Evolutionary conservation across 2,329 filamentous ascomycete species (phyloP).

Genomic region (Colletotrichum brevisporum): DNA sequence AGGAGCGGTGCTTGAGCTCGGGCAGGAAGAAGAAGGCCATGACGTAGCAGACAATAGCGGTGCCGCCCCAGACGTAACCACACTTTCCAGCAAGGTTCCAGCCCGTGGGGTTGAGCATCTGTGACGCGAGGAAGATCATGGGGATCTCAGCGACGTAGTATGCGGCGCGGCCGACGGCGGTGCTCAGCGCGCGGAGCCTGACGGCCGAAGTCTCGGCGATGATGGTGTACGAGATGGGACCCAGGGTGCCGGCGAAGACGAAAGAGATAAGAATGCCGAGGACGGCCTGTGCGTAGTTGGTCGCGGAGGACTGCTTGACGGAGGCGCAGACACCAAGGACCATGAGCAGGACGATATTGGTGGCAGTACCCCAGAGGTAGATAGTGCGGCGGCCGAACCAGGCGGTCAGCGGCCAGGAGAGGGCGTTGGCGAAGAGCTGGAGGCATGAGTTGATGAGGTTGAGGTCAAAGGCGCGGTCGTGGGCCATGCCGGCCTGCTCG

Average conservation of each 20-base stretch:
- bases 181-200: slow-evolving; percentile 54
- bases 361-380: slow-evolving; percentile 53
- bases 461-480: slow-evolving; percentile 44
- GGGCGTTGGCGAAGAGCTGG: slow-evolving; percentile 51
- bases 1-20: slow-evolving; percentile 60
- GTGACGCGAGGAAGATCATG: slow-evolving; percentile 56
- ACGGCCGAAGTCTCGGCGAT: slow-evolving; percentile 55
- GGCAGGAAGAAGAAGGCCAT: slow-evolving; percentile 59
- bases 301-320: slow-evolving; percentile 47
- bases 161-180: slow-evolving; percentile 54
- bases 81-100: slow-evolving; percentile 61
- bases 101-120: slow-evolving; percentile 55
- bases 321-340: slow-evolving; percentile 54
- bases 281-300: slow-evolving; percentile 55
- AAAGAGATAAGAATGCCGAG: slow-evolving; percentile 57
- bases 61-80: slow-evolving; percentile 62
- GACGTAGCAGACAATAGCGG: slow-evolving; percentile 56
- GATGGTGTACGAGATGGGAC: slow-evolving; percentile 55
- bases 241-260: slow-evolving; percentile 52
- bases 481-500: slow-evolving; percentile 48
- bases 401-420: slow-evolving; percentile 52
- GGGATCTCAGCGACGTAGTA: slow-evolving; percentile 59
- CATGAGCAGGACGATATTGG: slow-evolving; percentile 53
- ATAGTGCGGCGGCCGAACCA: slow-evolving; percentile 58
- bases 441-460: slow-evolving; percentile 48